A percentile compares a stretch with the other conserved stretches of the same genome.
Evolutionary conservation across 805 yeast species (phyloP).

Genomic region (Danielozyma ontarioensis): DNA sequence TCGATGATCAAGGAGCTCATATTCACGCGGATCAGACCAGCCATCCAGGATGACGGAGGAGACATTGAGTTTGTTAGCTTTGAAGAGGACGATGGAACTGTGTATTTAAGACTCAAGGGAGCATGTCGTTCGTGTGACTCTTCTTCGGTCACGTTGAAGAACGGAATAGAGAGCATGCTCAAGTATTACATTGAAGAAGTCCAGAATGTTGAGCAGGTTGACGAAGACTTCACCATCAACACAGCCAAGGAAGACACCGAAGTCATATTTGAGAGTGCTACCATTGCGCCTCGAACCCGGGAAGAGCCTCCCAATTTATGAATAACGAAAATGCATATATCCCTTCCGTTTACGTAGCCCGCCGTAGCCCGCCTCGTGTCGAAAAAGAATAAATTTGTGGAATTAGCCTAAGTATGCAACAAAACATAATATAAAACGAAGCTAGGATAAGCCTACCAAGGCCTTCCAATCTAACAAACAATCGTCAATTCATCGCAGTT

Average conservation of each 20-base stretch:
- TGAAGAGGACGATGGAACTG: conserved; percentile 50
- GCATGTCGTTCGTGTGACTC: conserved; percentile 73
- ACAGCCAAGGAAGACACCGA: conserved; percentile 6
- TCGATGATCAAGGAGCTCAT: conserved; percentile 65
- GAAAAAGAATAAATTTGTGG: too few species aligned
- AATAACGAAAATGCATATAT: too few species aligned
- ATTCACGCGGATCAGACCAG: conserved; percentile 67
- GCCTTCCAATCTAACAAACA: too few species aligned
- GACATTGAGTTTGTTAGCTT: conserved; percentile 64
- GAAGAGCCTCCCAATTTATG: conserved; percentile 26
- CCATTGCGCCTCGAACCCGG: conserved; percentile 21
- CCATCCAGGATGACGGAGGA: conserved; percentile 73
- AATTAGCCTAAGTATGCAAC: too few species aligned
- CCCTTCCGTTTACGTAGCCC: too few species aligned
- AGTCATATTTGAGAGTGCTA: conserved; percentile 13
- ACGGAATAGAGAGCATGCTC: conserved; percentile 68
- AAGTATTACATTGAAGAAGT: conserved; percentile 69
- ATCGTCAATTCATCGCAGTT: too few species aligned
- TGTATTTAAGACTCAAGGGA: conserved; percentile 55
- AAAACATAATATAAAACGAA: too few species aligned
- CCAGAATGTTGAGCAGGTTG: conserved; percentile 48
- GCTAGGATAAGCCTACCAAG: too few species aligned
- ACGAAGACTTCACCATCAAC: conserved; percentile 24
- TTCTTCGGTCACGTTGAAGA: conserved; percentile 59
- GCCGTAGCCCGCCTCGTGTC: too few species aligned